Conservation (phyloP, 2,329 filamentous ascomycete genomes). For the Aspergillus cejpii region DNA sequence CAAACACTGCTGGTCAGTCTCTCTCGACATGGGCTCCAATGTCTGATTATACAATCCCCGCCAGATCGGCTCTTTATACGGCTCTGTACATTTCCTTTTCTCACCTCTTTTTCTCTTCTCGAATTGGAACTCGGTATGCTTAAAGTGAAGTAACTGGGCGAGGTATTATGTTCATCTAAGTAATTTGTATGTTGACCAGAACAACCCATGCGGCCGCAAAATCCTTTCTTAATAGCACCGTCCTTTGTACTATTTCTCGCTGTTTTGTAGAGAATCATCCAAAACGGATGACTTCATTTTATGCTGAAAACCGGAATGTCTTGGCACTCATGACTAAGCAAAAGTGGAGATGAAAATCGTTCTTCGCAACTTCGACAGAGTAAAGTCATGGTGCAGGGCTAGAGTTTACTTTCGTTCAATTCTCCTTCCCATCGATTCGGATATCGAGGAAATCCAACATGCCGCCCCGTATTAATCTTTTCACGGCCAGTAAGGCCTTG, state of each 20-base stretch:
- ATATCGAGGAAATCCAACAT: constrained; percentile 32
- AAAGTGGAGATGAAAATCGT: constrained; percentile 23
- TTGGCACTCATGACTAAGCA: constrained; percentile 19
- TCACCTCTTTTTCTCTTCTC: no score
- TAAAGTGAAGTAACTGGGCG: no score
- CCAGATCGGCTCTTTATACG: background rate
- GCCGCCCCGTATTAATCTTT: constrained; percentile 51
- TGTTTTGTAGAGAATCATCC: no score
- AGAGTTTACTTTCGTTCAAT: background rate
- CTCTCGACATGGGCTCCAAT: background rate
- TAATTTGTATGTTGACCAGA: no score
- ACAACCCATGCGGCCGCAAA: no score
- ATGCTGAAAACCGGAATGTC: background rate
- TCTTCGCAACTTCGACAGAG: constrained; percentile 8
- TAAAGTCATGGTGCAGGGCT: background rate
- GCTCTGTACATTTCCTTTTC: background rate
- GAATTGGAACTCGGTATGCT: no score
- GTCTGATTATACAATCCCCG: background rate
- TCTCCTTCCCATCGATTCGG: background rate
- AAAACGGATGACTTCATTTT: background rate
- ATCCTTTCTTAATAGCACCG: no score
- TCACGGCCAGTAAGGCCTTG: constrained; percentile 31
- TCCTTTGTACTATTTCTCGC: no score
- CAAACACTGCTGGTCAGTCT: constrained; percentile 14
- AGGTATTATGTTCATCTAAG: no score